A percentile compares a stretch with the other conserved stretches of the same genome.
Conservation (phyloP, 1,284 basidiomycete species). For the Ganoderma meredithae region DNA sequence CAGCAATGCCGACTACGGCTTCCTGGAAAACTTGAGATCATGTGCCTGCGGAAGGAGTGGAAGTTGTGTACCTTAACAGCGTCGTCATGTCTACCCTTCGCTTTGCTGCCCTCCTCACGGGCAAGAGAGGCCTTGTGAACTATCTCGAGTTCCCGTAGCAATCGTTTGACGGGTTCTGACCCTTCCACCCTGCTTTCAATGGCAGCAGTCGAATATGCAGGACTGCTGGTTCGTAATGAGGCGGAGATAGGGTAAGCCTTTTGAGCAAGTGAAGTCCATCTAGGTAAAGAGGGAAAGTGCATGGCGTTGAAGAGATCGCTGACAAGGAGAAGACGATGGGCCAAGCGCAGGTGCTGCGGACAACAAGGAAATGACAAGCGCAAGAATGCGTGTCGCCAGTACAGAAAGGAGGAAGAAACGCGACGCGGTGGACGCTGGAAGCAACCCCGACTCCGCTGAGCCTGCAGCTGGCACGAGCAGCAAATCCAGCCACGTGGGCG, state of each 20-base stretch:
- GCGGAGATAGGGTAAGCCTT: neutral
- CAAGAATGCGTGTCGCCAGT: neutral
- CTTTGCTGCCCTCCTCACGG: neutral
- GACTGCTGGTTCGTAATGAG: slow-evolving; percentile 1
- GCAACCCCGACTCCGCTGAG: neutral
- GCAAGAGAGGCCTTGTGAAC: neutral
- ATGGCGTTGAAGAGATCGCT: neutral
- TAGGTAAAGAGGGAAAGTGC: slow-evolving; percentile 3
- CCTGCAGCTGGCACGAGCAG: no score
- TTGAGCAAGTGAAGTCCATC: slow-evolving; percentile 11
- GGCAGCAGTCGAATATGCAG: neutral
- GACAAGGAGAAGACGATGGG: neutral
- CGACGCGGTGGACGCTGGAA: neutral
- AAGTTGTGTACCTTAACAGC: neutral
- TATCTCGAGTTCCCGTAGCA: neutral
- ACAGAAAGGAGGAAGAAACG: neutral
- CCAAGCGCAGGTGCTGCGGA: neutral
- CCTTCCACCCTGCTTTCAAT: neutral
- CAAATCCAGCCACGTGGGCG: slow-evolving; percentile 23
- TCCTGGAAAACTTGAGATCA: neutral
- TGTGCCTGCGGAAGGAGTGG: no score
- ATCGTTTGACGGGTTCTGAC: neutral
- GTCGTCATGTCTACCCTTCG: neutral
- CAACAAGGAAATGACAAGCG: neutral
- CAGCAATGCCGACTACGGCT: neutral